A percentile compares a stretch with the other conserved stretches of the same genome.
Evolutionary conservation across 164 flowering plant genomes (phyloP).

Genomic region (Buxus sempervirens): DNA sequence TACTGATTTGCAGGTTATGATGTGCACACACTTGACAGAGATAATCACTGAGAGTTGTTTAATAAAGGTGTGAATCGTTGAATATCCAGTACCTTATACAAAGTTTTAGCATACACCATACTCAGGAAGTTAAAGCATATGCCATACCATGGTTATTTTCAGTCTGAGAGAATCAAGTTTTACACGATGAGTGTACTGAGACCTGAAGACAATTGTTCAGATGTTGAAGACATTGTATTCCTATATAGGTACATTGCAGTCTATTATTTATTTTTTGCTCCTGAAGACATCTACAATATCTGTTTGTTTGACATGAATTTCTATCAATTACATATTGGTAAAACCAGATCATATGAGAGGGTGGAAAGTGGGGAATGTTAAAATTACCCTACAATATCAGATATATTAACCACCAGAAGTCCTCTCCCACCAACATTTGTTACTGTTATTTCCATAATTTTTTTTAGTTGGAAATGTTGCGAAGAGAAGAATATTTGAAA

Average conservation of each 20-base stretch:
- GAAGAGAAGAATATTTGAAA: too few relatives aligned
- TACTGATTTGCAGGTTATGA: constrained; percentile 55
- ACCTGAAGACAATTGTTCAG: constrained; percentile 46
- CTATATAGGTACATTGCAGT: constrained; percentile 59
- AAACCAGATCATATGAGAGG: too few relatives aligned
- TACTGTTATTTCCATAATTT: too few relatives aligned
- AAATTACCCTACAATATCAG: too few relatives aligned
- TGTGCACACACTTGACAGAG: constrained; percentile 92
- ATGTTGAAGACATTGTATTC: constrained; percentile 73
- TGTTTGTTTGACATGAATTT: background rate
- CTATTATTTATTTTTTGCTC: background rate
- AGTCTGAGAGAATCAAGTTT: constrained; percentile 74
- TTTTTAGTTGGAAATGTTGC: too few relatives aligned
- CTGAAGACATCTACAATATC: background rate
- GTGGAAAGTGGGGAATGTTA: background rate
- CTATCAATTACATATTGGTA: background rate
- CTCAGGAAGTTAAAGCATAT: constrained; percentile 3
- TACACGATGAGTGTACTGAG: constrained; percentile 92
- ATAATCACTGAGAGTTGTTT: constrained; percentile 59
- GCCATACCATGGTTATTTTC: constrained; percentile 16
- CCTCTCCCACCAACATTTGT: too few relatives aligned
- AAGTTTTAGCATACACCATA: background rate
- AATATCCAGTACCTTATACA: background rate
- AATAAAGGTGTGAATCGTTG: constrained; percentile 40
- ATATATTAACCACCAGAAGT: too few relatives aligned